These are phyloP conservation scores for Geotrichum phurueaensis DNA, from an alignment of 1,139 yeast species.

Conservation along the genomic window DNA sequence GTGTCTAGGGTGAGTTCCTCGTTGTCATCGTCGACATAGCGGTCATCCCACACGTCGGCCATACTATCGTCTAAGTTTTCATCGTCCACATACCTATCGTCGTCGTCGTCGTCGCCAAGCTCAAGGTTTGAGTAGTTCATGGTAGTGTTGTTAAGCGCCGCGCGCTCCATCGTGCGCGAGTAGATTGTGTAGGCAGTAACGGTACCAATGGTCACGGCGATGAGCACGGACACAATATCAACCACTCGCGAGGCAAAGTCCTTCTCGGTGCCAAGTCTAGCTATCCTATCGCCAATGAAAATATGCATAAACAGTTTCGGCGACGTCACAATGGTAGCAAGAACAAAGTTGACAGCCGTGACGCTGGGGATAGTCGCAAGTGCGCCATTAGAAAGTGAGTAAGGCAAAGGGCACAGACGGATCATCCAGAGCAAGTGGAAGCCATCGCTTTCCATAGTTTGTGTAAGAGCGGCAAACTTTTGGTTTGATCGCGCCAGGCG, in stretches of 20 bases:
- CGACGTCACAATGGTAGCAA: conserved; percentile 69
- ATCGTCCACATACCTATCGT: not conserved
- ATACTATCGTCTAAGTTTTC: not conserved
- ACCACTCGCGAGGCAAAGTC: conserved; percentile 49
- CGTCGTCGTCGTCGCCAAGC: not conserved
- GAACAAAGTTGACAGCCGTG: conserved; percentile 51
- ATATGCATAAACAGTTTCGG: conserved; percentile 76
- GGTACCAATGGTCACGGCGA: conserved; percentile 54
- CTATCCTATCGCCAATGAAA: conserved; percentile 74
- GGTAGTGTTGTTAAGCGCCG: conserved; percentile 21
- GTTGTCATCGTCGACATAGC: not conserved
- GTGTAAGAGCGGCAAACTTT: conserved; percentile 68
- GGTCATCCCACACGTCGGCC: not conserved
- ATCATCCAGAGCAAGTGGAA: conserved; percentile 63
- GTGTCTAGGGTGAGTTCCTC: not conserved
- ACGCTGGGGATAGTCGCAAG: conserved; percentile 79
- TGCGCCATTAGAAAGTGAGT: conserved; percentile 87
- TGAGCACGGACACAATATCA: conserved; percentile 55
- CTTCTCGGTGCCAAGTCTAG: conserved; percentile 55
- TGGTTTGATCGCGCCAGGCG: conserved; percentile 47
- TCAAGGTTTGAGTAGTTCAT: not conserved
- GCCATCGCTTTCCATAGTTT: conserved; percentile 63
- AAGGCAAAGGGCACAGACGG: conserved; percentile 86
- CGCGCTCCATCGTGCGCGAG: conserved; percentile 43
- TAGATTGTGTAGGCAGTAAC: conserved; percentile 69